phyloP scores from a whole-genome alignment of 2,329 filamentous ascomycete genomes.

The Stagonosporopsis rhizophila region DNA sequence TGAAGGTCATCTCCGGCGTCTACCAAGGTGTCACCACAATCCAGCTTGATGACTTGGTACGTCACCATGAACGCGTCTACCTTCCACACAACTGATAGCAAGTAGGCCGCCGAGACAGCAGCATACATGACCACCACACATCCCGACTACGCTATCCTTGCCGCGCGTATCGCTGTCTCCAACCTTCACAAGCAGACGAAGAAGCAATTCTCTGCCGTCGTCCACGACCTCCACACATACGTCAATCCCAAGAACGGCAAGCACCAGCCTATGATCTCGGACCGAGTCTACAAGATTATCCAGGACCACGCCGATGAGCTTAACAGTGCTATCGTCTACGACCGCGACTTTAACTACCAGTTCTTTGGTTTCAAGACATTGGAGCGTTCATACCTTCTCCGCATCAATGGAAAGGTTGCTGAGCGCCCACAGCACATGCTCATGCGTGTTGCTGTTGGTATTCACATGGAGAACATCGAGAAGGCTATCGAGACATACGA shows the following conservation, averaged over 20 bases:
- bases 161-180: constrained; percentile 96
- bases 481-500: constrained; percentile 97
- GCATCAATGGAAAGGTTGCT: constrained; percentile 93
- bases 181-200: constrained; percentile 99
- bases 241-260: constrained; percentile 90
- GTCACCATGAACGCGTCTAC: constrained; percentile 43
- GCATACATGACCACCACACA: constrained; percentile 99
- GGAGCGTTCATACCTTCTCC: constrained; percentile 95
- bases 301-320: constrained; percentile 97
- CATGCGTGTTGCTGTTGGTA: constrained; percentile 97
- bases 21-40: constrained; percentile 97
- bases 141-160: constrained; percentile 97
- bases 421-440: constrained; percentile 99
- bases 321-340: constrained; percentile 98
- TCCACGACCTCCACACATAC: constrained; percentile 93
- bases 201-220: constrained; percentile 98
- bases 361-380: constrained; percentile 99
- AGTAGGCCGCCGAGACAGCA: constrained; percentile 93
- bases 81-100: constrained; percentile 28
- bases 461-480: constrained; percentile 94
- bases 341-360: constrained; percentile 99
- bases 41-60: constrained; percentile 94
- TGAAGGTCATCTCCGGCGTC: constrained; percentile 99
- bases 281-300: constrained; percentile 87
- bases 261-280: constrained; percentile 91